A percentile compares a stretch with the other conserved stretches of the same genome.
Evolutionary conservation across 495 filamentous ascomycete genomes (phyloP).

Genomic region (Penicillium ochrochloron): DNA sequence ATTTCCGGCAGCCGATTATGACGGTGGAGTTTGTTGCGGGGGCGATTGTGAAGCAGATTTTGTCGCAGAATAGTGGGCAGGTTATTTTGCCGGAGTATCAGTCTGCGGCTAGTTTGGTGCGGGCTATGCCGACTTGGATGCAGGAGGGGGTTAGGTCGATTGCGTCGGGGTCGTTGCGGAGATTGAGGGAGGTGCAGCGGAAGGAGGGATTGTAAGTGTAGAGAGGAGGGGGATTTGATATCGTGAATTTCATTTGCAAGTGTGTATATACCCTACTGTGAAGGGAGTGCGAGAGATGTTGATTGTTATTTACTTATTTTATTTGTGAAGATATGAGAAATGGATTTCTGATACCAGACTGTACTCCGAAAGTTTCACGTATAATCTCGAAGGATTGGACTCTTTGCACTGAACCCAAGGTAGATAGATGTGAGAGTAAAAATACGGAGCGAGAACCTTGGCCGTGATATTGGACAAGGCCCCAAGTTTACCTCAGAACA

Average conservation of each 20-base stretch:
- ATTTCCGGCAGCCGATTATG: conserved; percentile 46
- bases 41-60: conserved; percentile 48
- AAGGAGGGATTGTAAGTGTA: not conserved
- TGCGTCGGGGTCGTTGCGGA: conserved; percentile 28
- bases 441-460: no score
- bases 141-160: conserved; percentile 42
- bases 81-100: conserved; percentile 38
- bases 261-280: conserved; percentile 1
- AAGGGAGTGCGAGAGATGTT: not conserved
- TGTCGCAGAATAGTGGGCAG: conserved; percentile 48
- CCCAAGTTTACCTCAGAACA: no score
- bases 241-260: not conserved
- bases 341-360: not conserved
- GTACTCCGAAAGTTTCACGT: no score
- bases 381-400: not conserved
- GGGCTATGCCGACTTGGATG: conserved; percentile 47
- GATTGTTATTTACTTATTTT: not conserved
- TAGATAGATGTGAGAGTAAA: no score
- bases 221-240: not conserved
- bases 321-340: not conserved
- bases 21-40: conserved; percentile 42
- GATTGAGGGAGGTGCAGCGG: conserved; percentile 26
- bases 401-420: not conserved
- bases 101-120: conserved; percentile 34
- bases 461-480: no score